Conservation (phyloP, 2,329 filamentous ascomycete genomes). For the Aspergillus sp. region DNA sequence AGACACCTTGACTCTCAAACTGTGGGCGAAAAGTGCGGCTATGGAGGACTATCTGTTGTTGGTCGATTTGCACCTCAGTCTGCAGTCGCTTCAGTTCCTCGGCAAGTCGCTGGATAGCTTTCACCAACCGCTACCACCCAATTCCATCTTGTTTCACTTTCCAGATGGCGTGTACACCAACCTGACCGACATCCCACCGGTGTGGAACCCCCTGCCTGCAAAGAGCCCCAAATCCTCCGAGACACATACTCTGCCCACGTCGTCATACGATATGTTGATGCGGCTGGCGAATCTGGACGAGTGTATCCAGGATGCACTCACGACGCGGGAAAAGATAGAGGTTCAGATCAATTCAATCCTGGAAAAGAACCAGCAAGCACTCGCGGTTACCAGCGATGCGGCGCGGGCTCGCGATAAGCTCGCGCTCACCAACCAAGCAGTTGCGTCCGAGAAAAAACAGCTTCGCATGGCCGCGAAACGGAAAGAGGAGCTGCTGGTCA, state of each 20-base stretch:
- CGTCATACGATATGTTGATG: conserved; percentile 86
- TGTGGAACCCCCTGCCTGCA: conserved; percentile 23
- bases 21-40: conserved; percentile 68
- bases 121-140: conserved; percentile 71
- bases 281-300: conserved; percentile 83
- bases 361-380: conserved; percentile 33
- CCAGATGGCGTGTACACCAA: conserved; percentile 82
- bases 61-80: conserved; percentile 68
- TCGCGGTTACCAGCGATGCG: conserved; percentile 32
- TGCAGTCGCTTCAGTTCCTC: conserved; percentile 75
- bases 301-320: conserved; percentile 84
- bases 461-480: conserved; percentile 62
- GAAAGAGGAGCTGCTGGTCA: conserved; percentile 66
- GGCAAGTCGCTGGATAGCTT: conserved; percentile 64
- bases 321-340: conserved; percentile 71
- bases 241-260: conserved; percentile 58
- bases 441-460: conserved; percentile 64
- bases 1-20: conserved; percentile 63
- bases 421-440: conserved; percentile 46
- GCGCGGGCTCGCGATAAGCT: conserved; percentile 41
- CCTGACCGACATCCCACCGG: conserved; percentile 62
- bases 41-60: conserved; percentile 61
- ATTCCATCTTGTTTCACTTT: conserved; percentile 82
- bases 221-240: conserved; percentile 42
- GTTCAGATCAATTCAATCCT: conserved; percentile 68